phyloP scores from a whole-genome alignment of 768 basidiomycete species.

The Kwoniella europaea region DNA sequence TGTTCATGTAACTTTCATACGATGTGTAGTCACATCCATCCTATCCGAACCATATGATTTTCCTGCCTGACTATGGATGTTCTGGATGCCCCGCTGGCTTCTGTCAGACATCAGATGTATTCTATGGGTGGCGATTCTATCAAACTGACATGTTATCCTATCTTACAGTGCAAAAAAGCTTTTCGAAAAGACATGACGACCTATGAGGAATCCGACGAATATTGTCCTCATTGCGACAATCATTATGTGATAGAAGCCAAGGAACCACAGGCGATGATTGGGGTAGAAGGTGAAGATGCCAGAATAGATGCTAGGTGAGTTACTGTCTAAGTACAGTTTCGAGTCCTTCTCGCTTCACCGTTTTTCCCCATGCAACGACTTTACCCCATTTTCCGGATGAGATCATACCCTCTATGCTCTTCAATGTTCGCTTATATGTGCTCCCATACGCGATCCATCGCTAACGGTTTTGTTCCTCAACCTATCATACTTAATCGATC shows the following conservation, averaged over 20 bases:
- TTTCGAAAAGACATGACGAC: constrained; percentile 91
- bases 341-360: no score
- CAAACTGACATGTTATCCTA: background rate
- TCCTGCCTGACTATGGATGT: background rate
- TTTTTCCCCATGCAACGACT: no score
- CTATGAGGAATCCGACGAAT: constrained; percentile 97
- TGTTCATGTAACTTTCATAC: background rate
- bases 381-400: no score
- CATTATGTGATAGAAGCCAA: constrained; percentile 96
- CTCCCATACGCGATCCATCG: no score
- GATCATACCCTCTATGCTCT: no score
- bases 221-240: constrained; percentile 97
- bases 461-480: no score
- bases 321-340: no score
- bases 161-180: constrained; percentile 75
- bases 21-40: background rate
- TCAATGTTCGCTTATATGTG: no score
- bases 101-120: background rate
- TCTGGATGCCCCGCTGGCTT: background rate
- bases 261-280: constrained; percentile 80
- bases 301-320: constrained; percentile 81
- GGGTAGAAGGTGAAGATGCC: constrained; percentile 89
- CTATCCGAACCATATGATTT: background rate
- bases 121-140: background rate
- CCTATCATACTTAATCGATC: no score